Conservation (phyloP, 441 rosid genomes). For the Euphorbia celastroides region DNA sequence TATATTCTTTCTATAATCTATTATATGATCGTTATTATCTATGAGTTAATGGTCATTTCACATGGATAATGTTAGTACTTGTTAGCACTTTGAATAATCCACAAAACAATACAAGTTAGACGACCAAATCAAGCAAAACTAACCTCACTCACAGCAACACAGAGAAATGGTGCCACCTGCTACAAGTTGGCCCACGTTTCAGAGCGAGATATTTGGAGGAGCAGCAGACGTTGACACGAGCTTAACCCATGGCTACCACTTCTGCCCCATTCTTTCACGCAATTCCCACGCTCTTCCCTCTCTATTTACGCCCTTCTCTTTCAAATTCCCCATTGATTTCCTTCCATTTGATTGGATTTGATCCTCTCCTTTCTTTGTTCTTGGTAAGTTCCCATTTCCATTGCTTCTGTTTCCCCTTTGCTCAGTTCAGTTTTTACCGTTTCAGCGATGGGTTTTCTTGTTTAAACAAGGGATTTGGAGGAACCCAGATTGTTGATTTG, state of each 20-base stretch:
- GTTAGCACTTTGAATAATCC: background rate
- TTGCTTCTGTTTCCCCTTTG: background rate
- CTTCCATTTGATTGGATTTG: background rate
- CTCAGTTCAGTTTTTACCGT: background rate
- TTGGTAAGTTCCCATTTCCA: constrained; percentile 10
- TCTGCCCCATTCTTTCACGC: constrained; percentile 40
- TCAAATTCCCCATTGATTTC: background rate
- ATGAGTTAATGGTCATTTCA: too few species aligned
- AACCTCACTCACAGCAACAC: background rate
- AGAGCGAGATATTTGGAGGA: constrained; percentile 31
- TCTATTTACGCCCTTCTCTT: constrained; percentile 9
- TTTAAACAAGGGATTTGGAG: background rate
- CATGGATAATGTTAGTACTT: constrained; percentile 14
- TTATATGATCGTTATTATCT: too few species aligned
- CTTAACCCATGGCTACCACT: constrained; percentile 31
- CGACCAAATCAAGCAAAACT: background rate
- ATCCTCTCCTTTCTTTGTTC: background rate
- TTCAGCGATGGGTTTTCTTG: background rate
- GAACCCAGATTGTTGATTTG: background rate
- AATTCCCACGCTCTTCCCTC: constrained; percentile 30
- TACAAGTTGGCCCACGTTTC: background rate
- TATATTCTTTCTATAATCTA: too few species aligned
- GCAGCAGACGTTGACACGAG: constrained; percentile 39
- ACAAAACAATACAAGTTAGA: background rate
- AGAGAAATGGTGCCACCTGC: background rate